Base-by-base conservation (phyloP, 192 early-diverging fungal genomes). In the Neocallimastix lanati region DNA sequence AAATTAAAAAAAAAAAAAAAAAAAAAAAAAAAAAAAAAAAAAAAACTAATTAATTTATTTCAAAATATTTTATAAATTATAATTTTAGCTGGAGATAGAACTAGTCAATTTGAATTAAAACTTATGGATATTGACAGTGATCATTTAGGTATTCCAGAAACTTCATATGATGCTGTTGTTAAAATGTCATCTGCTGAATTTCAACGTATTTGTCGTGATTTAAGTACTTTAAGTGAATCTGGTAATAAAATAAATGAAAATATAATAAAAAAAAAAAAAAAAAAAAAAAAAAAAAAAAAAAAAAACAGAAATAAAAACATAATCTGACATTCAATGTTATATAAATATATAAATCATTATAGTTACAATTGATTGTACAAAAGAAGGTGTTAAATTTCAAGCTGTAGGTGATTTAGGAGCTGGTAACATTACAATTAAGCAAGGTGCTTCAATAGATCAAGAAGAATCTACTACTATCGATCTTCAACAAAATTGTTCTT, bases 61-160 rank as follows among this genome's bases (percentile, higher is more conserved):
- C n/a, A n/a, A n/a, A n/a, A n/a, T n/a, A n/a, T n/a, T n/a, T n/a
- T n/a, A n/a, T n/a, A n/a, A n/a, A n/a, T n/a, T n/a, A n/a, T n/a
- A n/a, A n/a, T n/a, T 76, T 79, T 76, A 84, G 86, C 84, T 77
- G 87, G 88, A 80, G 93, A 93, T 77, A 88, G 90, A 40, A 86
- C 93, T 78, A 92, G 90, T 77, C 96, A 99, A 84, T 99, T 94
- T 85, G 94, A 97, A 79, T 87, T 99, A 76, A 99, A 98, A 89
- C 90, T 99, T 58, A 98, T 99, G 96, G 95, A 97, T 84, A 97
- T 99, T 84, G 97, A 99, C 84, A 89, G 89, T 58, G 97, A 99
- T 79, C 93, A 96, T 83, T 88, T 98, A 77, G 94, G 94, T 81
- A 97, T 98, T 79, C 96, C 96, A 76, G 97, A 99, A 14, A 94